Evolutionary conservation across 352 stramenopile genomes (phyloP).

Genomic region (Phytophthora melonis): DNA sequence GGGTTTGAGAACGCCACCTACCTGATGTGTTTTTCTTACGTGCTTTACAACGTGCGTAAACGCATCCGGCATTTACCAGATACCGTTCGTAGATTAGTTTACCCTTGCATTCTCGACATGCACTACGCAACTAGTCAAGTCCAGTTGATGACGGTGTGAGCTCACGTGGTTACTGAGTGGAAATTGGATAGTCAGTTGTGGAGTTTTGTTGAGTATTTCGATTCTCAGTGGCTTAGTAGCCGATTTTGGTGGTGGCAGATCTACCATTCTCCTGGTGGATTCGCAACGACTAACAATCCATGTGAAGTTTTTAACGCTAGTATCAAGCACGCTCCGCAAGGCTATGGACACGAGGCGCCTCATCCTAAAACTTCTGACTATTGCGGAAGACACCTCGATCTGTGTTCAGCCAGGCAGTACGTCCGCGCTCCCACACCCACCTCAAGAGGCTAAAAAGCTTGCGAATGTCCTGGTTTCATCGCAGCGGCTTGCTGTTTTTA

Average conservation of each 20-base stretch:
- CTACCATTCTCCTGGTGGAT: slow-evolving; percentile 24
- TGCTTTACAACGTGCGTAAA: slow-evolving; percentile 33
- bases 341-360: neutral
- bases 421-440: neutral
- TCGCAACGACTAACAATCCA: slow-evolving; percentile 24
- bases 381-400: neutral
- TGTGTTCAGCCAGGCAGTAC: neutral
- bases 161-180: neutral
- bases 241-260: slow-evolving; percentile 29
- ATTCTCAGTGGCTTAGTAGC: slow-evolving; percentile 10
- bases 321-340: neutral
- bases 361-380: neutral
- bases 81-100: slow-evolving; percentile 2
- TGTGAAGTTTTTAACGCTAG: no score
- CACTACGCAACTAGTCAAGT: slow-evolving; percentile 8
- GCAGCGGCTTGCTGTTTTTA: neutral
- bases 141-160: neutral
- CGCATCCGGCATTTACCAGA: slow-evolving; percentile 12
- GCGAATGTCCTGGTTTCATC: neutral
- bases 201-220: slow-evolving; percentile 17
- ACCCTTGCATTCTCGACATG: slow-evolving; percentile 12
- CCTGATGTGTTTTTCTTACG: slow-evolving; percentile 30
- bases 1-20: neutral
- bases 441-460: neutral
- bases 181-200: neutral